Evolutionary conservation across 2,329 filamentous ascomycete genomes (phyloP).

Genomic region (Madurella fahalii): DNA sequence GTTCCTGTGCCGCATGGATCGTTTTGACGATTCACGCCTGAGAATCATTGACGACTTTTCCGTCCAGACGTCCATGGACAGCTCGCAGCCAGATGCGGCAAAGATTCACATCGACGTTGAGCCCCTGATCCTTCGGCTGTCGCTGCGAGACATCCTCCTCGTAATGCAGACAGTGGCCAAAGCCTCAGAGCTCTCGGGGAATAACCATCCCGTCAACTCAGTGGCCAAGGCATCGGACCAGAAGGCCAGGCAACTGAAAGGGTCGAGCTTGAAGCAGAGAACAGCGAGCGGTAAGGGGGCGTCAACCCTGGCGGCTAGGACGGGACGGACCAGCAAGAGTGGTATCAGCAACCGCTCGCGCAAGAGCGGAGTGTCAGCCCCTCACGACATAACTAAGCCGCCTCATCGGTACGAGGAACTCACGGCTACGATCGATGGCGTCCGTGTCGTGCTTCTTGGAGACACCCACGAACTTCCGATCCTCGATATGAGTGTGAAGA

Average conservation of each 20-base stretch:
- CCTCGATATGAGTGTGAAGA: slow-evolving; percentile 87
- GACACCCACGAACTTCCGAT: slow-evolving; percentile 94
- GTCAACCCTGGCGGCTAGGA: slow-evolving; percentile 45
- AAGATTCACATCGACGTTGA: slow-evolving; percentile 86
- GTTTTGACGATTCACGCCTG: slow-evolving; percentile 83
- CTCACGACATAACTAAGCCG: slow-evolving; percentile 32
- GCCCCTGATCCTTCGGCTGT: slow-evolving; percentile 83
- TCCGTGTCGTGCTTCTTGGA: slow-evolving; percentile 90
- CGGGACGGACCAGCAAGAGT: slow-evolving; percentile 23
- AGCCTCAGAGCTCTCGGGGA: slow-evolving; percentile 79
- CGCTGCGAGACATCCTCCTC: slow-evolving; percentile 88
- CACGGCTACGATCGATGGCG: slow-evolving; percentile 78
- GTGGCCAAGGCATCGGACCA: slow-evolving; percentile 44
- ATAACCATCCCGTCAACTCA: slow-evolving; percentile 45
- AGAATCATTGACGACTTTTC: slow-evolving; percentile 97
- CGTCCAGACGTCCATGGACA: slow-evolving; percentile 82
- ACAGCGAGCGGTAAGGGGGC: slow-evolving; percentile 53
- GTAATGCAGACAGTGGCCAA: slow-evolving; percentile 89
- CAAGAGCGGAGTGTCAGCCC: slow-evolving; percentile 14
- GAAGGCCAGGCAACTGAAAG: slow-evolving; percentile 52
- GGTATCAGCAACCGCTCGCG: slow-evolving; percentile 12
- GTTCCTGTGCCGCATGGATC: slow-evolving; percentile 98
- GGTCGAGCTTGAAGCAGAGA: slow-evolving; percentile 48
- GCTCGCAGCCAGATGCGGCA: slow-evolving; percentile 56
- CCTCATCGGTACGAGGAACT: slow-evolving; percentile 64